Percentiles rank a stretch among this genome's conserved stretches.
Evolutionary conservation across 768 basidiomycete genomes (phyloP).

Genomic region (Lactarius hengduanensis): DNA sequence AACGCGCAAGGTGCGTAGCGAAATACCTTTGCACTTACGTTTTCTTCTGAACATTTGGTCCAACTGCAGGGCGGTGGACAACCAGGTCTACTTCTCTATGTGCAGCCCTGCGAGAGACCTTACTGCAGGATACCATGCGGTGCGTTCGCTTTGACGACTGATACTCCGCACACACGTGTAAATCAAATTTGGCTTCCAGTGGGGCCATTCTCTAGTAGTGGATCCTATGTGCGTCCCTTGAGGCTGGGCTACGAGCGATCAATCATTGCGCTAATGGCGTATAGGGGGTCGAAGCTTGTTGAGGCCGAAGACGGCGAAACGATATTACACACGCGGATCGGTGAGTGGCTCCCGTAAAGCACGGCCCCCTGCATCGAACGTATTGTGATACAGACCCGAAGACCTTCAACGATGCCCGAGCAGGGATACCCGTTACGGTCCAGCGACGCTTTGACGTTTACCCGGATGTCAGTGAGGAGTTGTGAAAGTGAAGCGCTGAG

Average conservation of each 20-base stretch:
- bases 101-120: slow-evolving; percentile 91
- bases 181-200: slow-evolving; percentile 44
- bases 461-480: slow-evolving; percentile 55
- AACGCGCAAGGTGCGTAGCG: slow-evolving; percentile 64
- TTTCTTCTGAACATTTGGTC: slow-evolving; percentile 2
- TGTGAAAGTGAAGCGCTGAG: slow-evolving; percentile 19
- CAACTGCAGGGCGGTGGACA: slow-evolving; percentile 83
- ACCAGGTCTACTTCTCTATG: slow-evolving; percentile 95
- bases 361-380: slow-evolving; percentile 6
- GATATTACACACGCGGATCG: slow-evolving; percentile 79
- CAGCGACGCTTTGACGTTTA: slow-evolving; percentile 96
- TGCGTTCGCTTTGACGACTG: slow-evolving; percentile 38
- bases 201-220: slow-evolving; percentile 90
- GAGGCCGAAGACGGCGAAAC: slow-evolving; percentile 76
- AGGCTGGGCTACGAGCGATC: slow-evolving; percentile 14
- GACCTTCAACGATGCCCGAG: slow-evolving; percentile 61
- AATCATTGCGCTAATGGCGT: slow-evolving; percentile 1
- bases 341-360: slow-evolving; percentile 44
- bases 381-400: slow-evolving; percentile 52
- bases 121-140: slow-evolving; percentile 84
- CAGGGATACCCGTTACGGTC: slow-evolving; percentile 86
- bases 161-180: neutral
- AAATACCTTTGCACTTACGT: slow-evolving; percentile 1
- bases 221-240: slow-evolving; percentile 68
- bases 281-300: slow-evolving; percentile 69